Conservation (phyloP, 306 rosid species). For the Glycine soja region DNA sequence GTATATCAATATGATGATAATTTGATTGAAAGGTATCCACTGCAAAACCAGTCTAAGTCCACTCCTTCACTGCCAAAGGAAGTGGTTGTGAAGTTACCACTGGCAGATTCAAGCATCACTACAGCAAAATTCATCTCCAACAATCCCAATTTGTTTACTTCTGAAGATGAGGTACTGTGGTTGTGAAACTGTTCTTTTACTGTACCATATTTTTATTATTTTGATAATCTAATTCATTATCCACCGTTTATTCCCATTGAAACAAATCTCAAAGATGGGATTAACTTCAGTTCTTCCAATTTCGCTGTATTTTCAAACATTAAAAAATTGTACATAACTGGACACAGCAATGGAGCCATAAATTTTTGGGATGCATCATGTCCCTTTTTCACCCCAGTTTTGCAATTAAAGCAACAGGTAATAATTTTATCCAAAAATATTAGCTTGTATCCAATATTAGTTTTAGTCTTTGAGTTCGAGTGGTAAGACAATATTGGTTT, state of each 20-base stretch:
- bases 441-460: background rate
- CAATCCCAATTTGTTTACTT: slow-evolving; percentile 49
- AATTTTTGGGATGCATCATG: slow-evolving; percentile 89
- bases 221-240: slow-evolving; percentile 34
- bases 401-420: slow-evolving; percentile 89
- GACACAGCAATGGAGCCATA: slow-evolving; percentile 80
- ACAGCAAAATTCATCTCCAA: slow-evolving; percentile 68
- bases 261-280: slow-evolving; percentile 66
- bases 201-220: background rate
- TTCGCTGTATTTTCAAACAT: slow-evolving; percentile 77
- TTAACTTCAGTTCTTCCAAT: slow-evolving; percentile 52
- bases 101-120: slow-evolving; percentile 73
- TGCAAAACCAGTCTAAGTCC: slow-evolving; percentile 75
- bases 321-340: slow-evolving; percentile 79
- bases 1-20: slow-evolving; percentile 75
- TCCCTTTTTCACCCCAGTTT: slow-evolving; percentile 67
- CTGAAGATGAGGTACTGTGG: slow-evolving; percentile 69
- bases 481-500: background rate
- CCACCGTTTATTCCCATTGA: slow-evolving; percentile 71
- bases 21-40: slow-evolving; percentile 71
- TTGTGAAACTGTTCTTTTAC: background rate
- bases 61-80: slow-evolving; percentile 73
- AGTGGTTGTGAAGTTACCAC: slow-evolving; percentile 76
- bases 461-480: background rate
- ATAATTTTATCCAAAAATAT: background rate